Conservation (phyloP, 1,139 yeast genomes). For the Lodderomyces oxycetoniae region DNA sequence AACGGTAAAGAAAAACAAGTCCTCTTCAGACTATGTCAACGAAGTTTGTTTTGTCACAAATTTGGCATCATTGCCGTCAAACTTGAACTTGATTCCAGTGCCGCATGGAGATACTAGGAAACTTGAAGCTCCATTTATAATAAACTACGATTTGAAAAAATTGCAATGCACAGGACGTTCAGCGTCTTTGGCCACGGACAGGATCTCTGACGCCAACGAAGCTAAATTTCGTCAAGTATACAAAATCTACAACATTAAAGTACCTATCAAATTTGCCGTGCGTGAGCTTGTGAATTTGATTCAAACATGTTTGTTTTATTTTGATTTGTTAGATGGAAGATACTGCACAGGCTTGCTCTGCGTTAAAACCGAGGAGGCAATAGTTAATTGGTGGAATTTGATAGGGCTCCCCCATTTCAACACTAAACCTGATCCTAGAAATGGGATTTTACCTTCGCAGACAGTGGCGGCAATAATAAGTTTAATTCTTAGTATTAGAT, state of each 20-base stretch:
- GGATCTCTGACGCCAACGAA: constrained; percentile 72
- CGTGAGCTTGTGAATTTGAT: constrained; percentile 68
- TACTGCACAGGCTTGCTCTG: constrained; percentile 85
- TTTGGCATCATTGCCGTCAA: constrained; percentile 73
- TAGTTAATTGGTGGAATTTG: constrained; percentile 76
- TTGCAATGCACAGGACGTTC: constrained; percentile 85
- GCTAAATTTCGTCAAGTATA: constrained; percentile 81
- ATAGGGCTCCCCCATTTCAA: constrained; percentile 63
- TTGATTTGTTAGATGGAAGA: constrained; percentile 62
- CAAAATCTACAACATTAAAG: constrained; percentile 41
- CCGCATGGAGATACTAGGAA: constrained; percentile 56
- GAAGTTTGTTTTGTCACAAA: constrained; percentile 72
- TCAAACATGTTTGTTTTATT: constrained; percentile 75
- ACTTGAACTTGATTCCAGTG: constrained; percentile 65
- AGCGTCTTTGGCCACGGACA: constrained; percentile 55
- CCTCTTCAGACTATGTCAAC: constrained; percentile 11
- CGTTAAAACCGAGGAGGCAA: constrained; percentile 67
- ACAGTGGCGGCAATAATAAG: constrained; percentile 63
- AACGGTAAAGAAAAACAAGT: constrained; percentile 5
- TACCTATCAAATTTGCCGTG: constrained; percentile 64
- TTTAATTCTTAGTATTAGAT: constrained; percentile 59
- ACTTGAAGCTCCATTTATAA: constrained; percentile 54
- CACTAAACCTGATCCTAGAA: constrained; percentile 40
- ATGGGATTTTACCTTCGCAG: constrained; percentile 58
- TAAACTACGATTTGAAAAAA: constrained; percentile 72